Percentiles rank a stretch among this genome's conserved stretches.
These are phyloP conservation scores for Hypholoma fasciculare DNA, from an alignment of 768 basidiomycete species.

Conservation along the genomic window DNA sequence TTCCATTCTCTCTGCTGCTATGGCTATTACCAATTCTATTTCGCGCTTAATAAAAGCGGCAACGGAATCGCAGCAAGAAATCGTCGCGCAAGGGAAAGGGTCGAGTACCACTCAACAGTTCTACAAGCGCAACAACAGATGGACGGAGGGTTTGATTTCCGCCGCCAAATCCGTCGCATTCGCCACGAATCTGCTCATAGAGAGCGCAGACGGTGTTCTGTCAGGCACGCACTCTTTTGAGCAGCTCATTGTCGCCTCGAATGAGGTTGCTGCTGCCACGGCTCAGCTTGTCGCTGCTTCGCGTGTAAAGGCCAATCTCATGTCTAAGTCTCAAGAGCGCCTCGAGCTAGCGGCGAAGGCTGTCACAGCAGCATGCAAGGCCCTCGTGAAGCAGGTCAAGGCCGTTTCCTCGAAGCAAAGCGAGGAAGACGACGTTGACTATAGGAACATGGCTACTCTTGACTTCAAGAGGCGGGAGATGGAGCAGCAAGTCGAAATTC, in stretches of 20 bases:
- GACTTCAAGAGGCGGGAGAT: conserved; percentile 98
- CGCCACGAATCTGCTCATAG: conserved; percentile 93
- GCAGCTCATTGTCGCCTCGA: conserved; percentile 99
- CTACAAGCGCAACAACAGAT: conserved; percentile 99
- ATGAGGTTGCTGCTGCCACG: conserved; percentile 95
- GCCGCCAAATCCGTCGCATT: conserved; percentile 98
- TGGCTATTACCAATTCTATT: conserved; percentile 96
- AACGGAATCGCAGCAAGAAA: conserved; percentile 97
- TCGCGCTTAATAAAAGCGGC: conserved; percentile 94
- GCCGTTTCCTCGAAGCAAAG: conserved; percentile 84
- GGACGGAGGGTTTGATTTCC: conserved; percentile 99
- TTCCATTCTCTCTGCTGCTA: conserved; percentile 89
- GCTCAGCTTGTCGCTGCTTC: conserved; percentile 99
- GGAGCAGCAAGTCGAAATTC: conserved; percentile 99
- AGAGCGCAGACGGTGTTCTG: conserved; percentile 96
- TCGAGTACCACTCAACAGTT: conserved; percentile 93
- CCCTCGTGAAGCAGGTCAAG: conserved; percentile 95
- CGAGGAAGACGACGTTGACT: conserved; percentile 81
- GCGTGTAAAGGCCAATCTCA: conserved; percentile 95
- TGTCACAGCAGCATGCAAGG: conserved; percentile 96
- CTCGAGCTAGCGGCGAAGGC: conserved; percentile 97
- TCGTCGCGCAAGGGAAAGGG: conserved; percentile 93
- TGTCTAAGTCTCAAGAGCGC: conserved; percentile 98
- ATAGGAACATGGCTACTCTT: conserved; percentile 88
- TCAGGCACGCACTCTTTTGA: conserved; percentile 96